Evolutionary conservation across 2,329 filamentous ascomycete species (phyloP).

Genomic region (Monosporascus sp.): DNA sequence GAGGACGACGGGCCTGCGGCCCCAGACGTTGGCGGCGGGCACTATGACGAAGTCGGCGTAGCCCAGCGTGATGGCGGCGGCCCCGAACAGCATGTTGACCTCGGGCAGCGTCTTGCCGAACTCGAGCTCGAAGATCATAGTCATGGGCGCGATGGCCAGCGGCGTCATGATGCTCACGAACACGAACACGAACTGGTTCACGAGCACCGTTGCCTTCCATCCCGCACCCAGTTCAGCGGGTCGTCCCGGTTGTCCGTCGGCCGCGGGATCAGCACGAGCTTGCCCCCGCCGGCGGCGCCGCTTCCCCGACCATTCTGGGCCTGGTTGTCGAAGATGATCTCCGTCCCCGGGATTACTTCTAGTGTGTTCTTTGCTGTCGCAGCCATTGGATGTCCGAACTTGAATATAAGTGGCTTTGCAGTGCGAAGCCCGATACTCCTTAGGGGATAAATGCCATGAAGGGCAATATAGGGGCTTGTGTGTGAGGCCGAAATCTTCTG

Average conservation of each 20-base stretch:
- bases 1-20: conserved; percentile 27
- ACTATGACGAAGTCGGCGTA: conserved; percentile 31
- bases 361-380: background rate
- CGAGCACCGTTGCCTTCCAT: conserved; percentile 27
- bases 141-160: conserved; percentile 30
- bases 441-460: too few species aligned
- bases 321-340: conserved; percentile 12
- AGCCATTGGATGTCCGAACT: background rate
- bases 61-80: conserved; percentile 27
- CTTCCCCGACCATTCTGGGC: conserved; percentile 1
- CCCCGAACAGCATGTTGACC: conserved; percentile 30
- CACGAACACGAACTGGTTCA: conserved; percentile 29
- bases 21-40: conserved; percentile 25
- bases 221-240: conserved; percentile 26
- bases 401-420: too few species aligned
- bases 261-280: conserved; percentile 20
- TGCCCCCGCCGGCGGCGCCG: background rate
- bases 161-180: conserved; percentile 31
- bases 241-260: conserved; percentile 17
- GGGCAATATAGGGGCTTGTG: too few species aligned
- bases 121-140: conserved; percentile 28
- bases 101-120: conserved; percentile 27
- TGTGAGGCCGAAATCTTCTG: too few species aligned
- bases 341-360: conserved; percentile 14
- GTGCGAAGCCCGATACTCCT: too few species aligned